Conservation (phyloP, 768 basidiomycete species). For the Suillus spraguei region DNA sequence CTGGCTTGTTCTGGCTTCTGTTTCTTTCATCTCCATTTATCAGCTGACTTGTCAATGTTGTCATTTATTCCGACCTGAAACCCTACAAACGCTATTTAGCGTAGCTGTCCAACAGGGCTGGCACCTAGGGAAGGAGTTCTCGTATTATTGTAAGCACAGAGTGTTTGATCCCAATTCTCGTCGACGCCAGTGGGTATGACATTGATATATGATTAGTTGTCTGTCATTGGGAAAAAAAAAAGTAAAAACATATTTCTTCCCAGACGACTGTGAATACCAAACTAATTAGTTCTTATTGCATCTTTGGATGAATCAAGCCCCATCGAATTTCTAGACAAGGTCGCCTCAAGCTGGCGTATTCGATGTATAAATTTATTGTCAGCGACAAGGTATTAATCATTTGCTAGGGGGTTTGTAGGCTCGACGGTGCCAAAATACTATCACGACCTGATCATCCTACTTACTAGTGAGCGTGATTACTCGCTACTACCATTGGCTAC, state of each 20-base stretch:
- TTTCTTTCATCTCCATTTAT: conserved; percentile 1
- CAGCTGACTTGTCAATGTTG: neutral
- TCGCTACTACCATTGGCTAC: no score
- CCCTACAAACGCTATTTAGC: neutral
- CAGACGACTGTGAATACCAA: neutral
- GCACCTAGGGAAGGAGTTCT: neutral
- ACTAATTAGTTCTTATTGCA: neutral
- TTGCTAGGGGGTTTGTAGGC: neutral
- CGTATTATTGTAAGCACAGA: no score
- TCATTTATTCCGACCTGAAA: neutral
- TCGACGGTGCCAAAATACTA: neutral
- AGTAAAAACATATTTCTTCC: neutral
- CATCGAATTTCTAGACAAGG: neutral
- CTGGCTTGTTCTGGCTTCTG: neutral
- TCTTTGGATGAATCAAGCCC: neutral
- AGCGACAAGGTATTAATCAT: neutral
- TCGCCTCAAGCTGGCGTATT: neutral
- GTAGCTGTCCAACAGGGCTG: neutral
- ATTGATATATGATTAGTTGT: neutral
- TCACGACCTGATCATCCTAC: neutral
- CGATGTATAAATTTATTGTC: neutral
- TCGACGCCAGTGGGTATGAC: no score
- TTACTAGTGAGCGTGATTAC: no score
- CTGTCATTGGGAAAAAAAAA: neutral
- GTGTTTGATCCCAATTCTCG: no score